These are phyloP conservation scores for Aspergillus campestris DNA, from an alignment of 495 filamentous ascomycete genomes.

Conservation along the genomic window DNA sequence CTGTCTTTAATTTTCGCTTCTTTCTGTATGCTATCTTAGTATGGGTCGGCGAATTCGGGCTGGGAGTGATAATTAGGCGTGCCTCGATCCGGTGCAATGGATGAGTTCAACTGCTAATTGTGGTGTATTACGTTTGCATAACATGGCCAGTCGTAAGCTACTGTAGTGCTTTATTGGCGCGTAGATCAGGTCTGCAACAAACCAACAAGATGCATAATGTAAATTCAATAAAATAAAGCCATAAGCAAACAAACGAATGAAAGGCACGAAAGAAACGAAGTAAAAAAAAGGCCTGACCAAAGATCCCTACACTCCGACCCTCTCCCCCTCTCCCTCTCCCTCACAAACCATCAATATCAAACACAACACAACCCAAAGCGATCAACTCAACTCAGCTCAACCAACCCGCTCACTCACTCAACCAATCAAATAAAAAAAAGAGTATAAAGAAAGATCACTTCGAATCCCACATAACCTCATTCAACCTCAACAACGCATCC, in stretches of 20 bases:
- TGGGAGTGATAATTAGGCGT: conserved; percentile 21
- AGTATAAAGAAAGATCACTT: conserved; percentile 17
- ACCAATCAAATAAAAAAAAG: neutral
- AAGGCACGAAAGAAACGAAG: too few species aligned
- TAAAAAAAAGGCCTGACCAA: too few species aligned
- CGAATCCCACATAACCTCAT: conserved; percentile 70
- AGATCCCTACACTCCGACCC: too few species aligned
- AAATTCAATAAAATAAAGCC: too few species aligned
- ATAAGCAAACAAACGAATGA: too few species aligned
- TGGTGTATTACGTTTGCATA: too few species aligned
- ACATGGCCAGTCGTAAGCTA: too few species aligned
- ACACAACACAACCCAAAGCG: too few species aligned
- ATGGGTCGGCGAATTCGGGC: conserved; percentile 30
- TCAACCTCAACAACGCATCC: conserved; percentile 66
- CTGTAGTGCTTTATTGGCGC: neutral
- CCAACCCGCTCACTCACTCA: neutral
- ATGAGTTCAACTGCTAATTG: too few species aligned
- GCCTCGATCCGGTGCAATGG: conserved; percentile 11
- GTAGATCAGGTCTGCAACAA: neutral
- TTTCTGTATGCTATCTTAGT: conserved; percentile 26
- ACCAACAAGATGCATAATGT: too few species aligned
- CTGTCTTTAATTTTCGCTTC: conserved; percentile 1
- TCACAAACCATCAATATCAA: too few species aligned
- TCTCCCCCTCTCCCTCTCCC: too few species aligned
- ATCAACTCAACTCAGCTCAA: neutral